These are phyloP conservation scores for Bacterosira constricta DNA, from an alignment of 108 stramenopile genomes.

Conservation along the genomic window DNA sequence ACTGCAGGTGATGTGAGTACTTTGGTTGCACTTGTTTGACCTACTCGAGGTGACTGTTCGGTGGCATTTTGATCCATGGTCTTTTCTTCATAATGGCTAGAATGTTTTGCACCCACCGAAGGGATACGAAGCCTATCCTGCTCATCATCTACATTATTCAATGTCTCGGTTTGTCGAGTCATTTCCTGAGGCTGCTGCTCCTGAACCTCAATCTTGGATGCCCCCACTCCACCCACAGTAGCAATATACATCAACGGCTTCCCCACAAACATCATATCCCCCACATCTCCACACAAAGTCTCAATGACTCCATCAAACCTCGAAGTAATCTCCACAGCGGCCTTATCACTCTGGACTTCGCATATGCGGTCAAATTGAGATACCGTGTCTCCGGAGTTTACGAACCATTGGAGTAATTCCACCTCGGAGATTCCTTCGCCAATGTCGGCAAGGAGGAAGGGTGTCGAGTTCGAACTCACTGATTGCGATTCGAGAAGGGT, in stretches of 20 bases:
- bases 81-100: slow-evolving; percentile 15
- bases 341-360: slow-evolving; percentile 98
- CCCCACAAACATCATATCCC: slow-evolving; percentile 92
- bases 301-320: slow-evolving; percentile 91
- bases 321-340: slow-evolving; percentile 96
- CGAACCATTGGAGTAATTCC: slow-evolving; percentile 96
- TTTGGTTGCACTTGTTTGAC: slow-evolving; percentile 29
- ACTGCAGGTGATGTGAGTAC: slow-evolving; percentile 97
- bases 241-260: slow-evolving; percentile 73
- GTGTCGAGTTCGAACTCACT: slow-evolving; percentile 36
- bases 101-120: slow-evolving; percentile 37
- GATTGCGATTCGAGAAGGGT: not conserved
- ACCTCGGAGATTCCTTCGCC: slow-evolving; percentile 99
- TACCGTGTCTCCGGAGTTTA: slow-evolving; percentile 82
- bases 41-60: too few relatives aligned
- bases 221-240: slow-evolving; percentile 32
- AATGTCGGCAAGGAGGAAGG: slow-evolving; percentile 94
- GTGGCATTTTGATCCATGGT: not conserved
- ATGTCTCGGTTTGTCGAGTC: slow-evolving; percentile 7
- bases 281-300: slow-evolving; percentile 67
- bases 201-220: not conserved
- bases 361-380: slow-evolving; percentile 94
- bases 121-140: slow-evolving; percentile 55
- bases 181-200: not conserved
- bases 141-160: slow-evolving; percentile 51